A percentile compares a stretch with the other conserved stretches of the same genome.
These are phyloP conservation scores for Phytophthora syringae DNA, from an alignment of 352 stramenopile species.

Conservation along the genomic window DNA sequence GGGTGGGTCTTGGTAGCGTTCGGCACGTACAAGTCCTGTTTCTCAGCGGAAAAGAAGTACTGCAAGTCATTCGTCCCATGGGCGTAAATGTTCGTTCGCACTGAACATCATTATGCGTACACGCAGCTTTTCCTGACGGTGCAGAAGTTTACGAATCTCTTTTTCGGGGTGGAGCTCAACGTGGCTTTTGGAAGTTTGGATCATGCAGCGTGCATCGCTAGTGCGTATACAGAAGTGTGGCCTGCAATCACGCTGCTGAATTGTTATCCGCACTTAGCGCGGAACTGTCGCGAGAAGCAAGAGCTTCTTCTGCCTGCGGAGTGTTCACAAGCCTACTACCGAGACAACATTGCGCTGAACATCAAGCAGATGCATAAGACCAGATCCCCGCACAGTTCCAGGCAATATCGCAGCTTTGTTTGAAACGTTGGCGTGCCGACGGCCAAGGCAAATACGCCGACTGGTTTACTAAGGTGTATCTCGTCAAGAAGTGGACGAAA, in stretches of 20 bases:
- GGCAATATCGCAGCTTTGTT: background rate
- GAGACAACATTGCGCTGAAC: background rate
- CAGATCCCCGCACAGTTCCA: background rate
- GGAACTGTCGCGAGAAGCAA: constrained; percentile 16
- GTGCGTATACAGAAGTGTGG: constrained; percentile 14
- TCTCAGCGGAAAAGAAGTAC: background rate
- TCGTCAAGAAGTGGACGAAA: background rate
- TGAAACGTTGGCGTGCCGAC: background rate
- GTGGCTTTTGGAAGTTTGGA: constrained; percentile 25
- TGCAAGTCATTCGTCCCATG: constrained; percentile 20
- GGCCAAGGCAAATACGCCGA: constrained; percentile 11
- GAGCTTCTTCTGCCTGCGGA: background rate
- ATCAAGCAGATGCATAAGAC: constrained; percentile 14
- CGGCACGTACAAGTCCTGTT: constrained; percentile 13
- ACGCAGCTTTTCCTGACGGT: constrained; percentile 9
- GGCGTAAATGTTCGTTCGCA: constrained; percentile 9
- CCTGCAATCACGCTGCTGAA: constrained; percentile 16
- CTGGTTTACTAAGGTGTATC: constrained; percentile 14
- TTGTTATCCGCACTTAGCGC: constrained; percentile 18
- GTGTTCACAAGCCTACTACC: background rate
- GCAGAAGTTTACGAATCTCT: background rate
- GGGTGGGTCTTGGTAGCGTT: constrained; percentile 13
- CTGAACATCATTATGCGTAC: constrained; percentile 19
- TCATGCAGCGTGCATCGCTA: constrained; percentile 17
- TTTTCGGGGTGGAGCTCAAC: constrained; percentile 7